Percentiles rank a stretch among this genome's conserved stretches.
Evolutionary conservation across 176 grass and related monocot species (phyloP).

Genomic region (Avena sativa): DNA sequence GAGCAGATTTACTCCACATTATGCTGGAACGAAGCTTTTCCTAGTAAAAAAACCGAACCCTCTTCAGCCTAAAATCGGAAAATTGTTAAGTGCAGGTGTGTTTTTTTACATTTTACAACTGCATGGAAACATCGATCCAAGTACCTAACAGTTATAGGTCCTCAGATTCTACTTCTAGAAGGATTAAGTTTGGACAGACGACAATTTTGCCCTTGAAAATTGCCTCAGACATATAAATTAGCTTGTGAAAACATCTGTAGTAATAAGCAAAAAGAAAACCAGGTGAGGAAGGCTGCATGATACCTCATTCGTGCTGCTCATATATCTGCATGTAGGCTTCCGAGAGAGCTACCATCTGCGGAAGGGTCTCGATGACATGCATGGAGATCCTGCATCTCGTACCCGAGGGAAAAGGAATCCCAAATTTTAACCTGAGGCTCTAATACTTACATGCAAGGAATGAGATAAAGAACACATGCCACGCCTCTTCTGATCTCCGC

Average conservation of each 20-base stretch:
- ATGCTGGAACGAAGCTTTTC: too few relatives aligned
- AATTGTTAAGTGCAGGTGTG: too few relatives aligned
- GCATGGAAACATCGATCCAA: neutral
- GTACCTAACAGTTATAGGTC: neutral
- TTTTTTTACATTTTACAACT: slow-evolving; percentile 11
- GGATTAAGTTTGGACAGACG: too few relatives aligned
- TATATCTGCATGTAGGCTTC: slow-evolving; percentile 99
- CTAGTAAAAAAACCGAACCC: too few relatives aligned
- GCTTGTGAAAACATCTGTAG: slow-evolving; percentile 9
- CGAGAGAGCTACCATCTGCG: slow-evolving; percentile 95
- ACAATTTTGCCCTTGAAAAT: neutral
- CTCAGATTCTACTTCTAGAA: too few relatives aligned
- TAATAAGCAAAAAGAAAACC: neutral
- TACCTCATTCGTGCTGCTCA: slow-evolving; percentile 80
- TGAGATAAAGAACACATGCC: slow-evolving; percentile 45
- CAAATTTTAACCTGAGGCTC: neutral
- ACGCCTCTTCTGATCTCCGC: slow-evolving; percentile 88
- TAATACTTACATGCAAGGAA: neutral
- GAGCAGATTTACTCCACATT: too few relatives aligned
- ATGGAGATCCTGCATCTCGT: slow-evolving; percentile 90
- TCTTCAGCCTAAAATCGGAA: too few relatives aligned
- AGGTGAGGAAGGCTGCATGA: neutral
- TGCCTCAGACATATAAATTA: slow-evolving; percentile 9
- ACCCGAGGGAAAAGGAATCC: slow-evolving; percentile 56
- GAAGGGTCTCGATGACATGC: slow-evolving; percentile 95